Percentiles rank a stretch among this genome's conserved stretches.
Evolutionary conservation across 441 rosid species (phyloP).

Genomic region (Gossypium aridum): DNA sequence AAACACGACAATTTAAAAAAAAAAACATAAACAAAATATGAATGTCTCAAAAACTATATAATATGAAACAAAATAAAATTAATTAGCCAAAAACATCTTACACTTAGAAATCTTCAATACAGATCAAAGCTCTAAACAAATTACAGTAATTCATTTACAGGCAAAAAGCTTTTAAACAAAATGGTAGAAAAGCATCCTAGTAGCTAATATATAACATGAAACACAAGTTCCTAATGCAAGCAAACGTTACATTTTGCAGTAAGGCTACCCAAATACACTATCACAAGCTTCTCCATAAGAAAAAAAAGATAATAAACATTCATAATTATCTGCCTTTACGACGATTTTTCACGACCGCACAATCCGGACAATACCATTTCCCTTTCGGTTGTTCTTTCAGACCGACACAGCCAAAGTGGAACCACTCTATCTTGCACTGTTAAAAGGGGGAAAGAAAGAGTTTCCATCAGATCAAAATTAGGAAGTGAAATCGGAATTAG

Average conservation of each 20-base stretch:
- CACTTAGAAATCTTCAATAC: neutral
- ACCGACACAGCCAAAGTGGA: constrained; percentile 92
- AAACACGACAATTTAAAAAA: too few relatives aligned
- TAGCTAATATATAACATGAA: neutral
- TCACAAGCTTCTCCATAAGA: neutral
- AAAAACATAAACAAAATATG: too few relatives aligned
- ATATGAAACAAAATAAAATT: too few relatives aligned
- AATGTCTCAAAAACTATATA: too few relatives aligned
- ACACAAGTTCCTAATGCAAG: neutral
- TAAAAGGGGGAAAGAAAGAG: constrained; percentile 3
- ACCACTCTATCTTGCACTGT: constrained; percentile 99
- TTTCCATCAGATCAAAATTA: constrained; percentile 14
- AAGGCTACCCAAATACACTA: neutral
- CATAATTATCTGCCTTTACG: constrained; percentile 47
- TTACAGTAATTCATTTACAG: neutral
- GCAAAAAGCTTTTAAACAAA: neutral
- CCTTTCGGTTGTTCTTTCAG: constrained; percentile 88
- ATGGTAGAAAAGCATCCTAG: neutral
- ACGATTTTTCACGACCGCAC: constrained; percentile 62
- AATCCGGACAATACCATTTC: constrained; percentile 90
- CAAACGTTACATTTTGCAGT: neutral
- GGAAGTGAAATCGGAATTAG: neutral
- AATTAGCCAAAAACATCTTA: too few relatives aligned
- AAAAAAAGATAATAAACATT: neutral
- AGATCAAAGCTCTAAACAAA: neutral